Evolutionary conservation across 345 rosid species (phyloP).

Genomic region (Jatropha curcas): DNA sequence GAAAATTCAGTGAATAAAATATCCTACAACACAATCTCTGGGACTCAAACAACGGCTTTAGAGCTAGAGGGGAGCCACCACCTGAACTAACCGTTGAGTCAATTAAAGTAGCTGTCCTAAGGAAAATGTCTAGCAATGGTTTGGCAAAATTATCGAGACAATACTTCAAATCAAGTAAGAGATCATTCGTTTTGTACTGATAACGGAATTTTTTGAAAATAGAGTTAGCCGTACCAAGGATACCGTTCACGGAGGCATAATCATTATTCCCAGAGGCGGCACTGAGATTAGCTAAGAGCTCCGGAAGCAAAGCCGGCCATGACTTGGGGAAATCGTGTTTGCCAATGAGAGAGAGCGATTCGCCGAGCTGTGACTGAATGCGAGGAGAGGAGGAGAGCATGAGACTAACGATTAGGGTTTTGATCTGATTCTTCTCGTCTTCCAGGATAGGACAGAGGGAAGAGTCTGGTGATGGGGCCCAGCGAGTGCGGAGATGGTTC

Average conservation of each 20-base stretch:
- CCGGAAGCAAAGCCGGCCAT: slow-evolving; percentile 85
- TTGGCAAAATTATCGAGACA: slow-evolving; percentile 70
- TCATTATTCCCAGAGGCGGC: slow-evolving; percentile 44
- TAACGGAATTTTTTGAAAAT: slow-evolving; percentile 85
- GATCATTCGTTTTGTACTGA: slow-evolving; percentile 76
- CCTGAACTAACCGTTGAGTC: slow-evolving; percentile 53
- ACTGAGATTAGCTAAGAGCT: slow-evolving; percentile 63
- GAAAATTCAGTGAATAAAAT: slow-evolving; percentile 81
- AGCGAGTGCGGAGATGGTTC: slow-evolving; percentile 83
- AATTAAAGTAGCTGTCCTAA: slow-evolving; percentile 59
- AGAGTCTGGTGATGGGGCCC: slow-evolving; percentile 54
- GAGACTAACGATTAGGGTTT: slow-evolving; percentile 71
- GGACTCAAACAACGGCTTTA: slow-evolving; percentile 72
- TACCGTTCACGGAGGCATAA: slow-evolving; percentile 76
- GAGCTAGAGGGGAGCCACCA: slow-evolving; percentile 40
- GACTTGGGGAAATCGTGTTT: slow-evolving; percentile 86
- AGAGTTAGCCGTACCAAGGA: slow-evolving; percentile 87
- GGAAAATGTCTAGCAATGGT: slow-evolving; percentile 70
- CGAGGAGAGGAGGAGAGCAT: slow-evolving; percentile 78
- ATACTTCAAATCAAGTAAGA: slow-evolving; percentile 76
- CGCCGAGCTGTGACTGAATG: slow-evolving; percentile 92
- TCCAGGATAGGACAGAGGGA: slow-evolving; percentile 45
- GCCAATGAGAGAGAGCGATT: slow-evolving; percentile 85
- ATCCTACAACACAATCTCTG: slow-evolving; percentile 87
- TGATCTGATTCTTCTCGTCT: slow-evolving; percentile 84